Evolutionary conservation across 148 eudicot species (phyloP), one percentile per base, ranked within the genome.

Genomic region (Salicornia ramosissima): DNA sequence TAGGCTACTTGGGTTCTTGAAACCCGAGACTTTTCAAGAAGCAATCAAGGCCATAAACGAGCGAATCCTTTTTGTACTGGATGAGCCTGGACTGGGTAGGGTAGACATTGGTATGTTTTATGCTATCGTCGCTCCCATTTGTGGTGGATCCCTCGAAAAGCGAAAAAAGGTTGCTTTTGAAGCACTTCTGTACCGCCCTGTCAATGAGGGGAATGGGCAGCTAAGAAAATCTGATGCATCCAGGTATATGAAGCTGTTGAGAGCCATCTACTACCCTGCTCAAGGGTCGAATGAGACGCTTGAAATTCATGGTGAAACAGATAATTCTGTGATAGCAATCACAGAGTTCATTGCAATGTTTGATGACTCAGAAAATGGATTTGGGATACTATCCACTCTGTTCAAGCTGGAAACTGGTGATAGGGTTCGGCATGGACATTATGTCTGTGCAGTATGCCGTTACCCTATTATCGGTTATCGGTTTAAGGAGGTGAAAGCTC

Each of bases 71-170:
- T 83, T 85, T 8, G 91, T 83, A 1, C 71, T 94, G 52, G 99
- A 94, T 70, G 99, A 90, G 52, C 82, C 91, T 10, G 97, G 91
- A 53, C 75, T 82, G 30, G 87, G 96, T 36, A 80, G 96, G 75
- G 90, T 94, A 50, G 99, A 94, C 71, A 82, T 94, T 52, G 99
- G 99, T 68, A 88, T 94, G 97, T 87, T 94, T 74, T 94, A 87
- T 55, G 97, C 99, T 15, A 67, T 94, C 51, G 82, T 94, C 33
- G 96, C 99, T 42, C 99, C 99, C 3, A 76, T 94, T 22, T 94
- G 96, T 51, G 77, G 84, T 34, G 99, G 99, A 16, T 33, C 88
- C 10, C 80, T 82, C 2, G 96, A 91, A 19, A 94, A 76, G 62
- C 54, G 99, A 65, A 94, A 94, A 77, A 75, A 81, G 69, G 82